Conservation (phyloP, 805 yeast genomes). For the Wickerhamomyces bovis region DNA sequence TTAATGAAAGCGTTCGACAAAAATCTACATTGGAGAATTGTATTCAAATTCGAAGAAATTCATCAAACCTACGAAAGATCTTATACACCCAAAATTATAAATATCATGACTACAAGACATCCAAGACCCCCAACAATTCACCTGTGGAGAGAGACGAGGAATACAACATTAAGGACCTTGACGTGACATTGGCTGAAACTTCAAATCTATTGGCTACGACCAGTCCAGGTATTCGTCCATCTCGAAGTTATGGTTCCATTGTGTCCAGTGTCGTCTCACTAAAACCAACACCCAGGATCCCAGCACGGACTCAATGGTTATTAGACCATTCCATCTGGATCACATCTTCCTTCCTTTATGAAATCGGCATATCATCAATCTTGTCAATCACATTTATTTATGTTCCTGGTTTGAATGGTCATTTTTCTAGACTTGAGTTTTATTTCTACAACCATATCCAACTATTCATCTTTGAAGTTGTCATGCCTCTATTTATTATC, state of each 20-base stretch:
- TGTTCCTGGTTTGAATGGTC: conserved; percentile 29
- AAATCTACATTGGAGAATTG: conserved; percentile 32
- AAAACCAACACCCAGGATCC: conserved; percentile 8
- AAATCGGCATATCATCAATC: conserved; percentile 30
- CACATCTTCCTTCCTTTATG: conserved; percentile 13
- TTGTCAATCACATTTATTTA: conserved; percentile 36
- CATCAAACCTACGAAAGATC: conserved; percentile 16
- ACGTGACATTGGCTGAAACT: background rate
- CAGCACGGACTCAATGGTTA: conserved; percentile 11
- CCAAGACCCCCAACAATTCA: background rate
- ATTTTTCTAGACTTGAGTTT: conserved; percentile 26
- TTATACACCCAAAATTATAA: conserved; percentile 13
- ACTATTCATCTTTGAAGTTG: conserved; percentile 24
- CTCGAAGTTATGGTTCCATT: background rate
- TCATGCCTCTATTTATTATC: conserved; percentile 26
- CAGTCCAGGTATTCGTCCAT: background rate
- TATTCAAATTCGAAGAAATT: conserved; percentile 28
- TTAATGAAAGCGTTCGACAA: conserved; percentile 20
- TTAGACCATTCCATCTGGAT: conserved; percentile 8
- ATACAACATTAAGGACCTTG: background rate
- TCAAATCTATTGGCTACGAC: background rate
- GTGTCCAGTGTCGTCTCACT: conserved; percentile 10
- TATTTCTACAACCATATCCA: conserved; percentile 28
- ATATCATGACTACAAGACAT: background rate
- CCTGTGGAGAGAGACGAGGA: background rate